These are phyloP conservation scores for Theobroma grandiflorum DNA, from an alignment of 441 rosid genomes.

Conservation along the genomic window DNA sequence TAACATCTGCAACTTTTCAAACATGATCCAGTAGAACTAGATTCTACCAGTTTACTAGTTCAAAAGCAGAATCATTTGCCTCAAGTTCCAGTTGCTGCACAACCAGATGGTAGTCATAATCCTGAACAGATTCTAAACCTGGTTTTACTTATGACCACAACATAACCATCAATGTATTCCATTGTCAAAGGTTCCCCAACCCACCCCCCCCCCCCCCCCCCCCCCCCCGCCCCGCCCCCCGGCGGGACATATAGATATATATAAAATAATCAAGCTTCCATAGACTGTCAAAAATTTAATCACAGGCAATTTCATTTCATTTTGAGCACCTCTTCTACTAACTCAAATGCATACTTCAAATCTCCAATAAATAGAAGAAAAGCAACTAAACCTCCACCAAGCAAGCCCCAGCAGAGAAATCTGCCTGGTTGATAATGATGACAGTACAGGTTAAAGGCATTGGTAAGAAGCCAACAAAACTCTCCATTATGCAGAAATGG, in stretches of 20 bases:
- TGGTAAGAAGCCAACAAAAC: slow-evolving; percentile 1
- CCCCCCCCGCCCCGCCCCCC: too few relatives aligned
- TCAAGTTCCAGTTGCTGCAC: not conserved
- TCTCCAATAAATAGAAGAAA: not conserved
- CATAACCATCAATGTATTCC: not conserved
- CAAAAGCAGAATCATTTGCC: not conserved
- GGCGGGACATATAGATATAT: too few relatives aligned
- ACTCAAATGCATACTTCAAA: not conserved
- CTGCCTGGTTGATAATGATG: not conserved
- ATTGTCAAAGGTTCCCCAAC: too few relatives aligned
- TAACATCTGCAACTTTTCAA: not conserved
- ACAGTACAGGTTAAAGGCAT: not conserved
- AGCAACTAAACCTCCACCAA: slow-evolving; percentile 16
- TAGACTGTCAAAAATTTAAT: not conserved
- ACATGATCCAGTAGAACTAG: not conserved
- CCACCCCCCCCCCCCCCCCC: too few relatives aligned
- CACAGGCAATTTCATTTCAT: slow-evolving; percentile 3
- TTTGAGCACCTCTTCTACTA: not conserved
- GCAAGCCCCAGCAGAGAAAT: slow-evolving; percentile 9
- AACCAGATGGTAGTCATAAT: not conserved
- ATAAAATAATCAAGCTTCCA: not conserved
- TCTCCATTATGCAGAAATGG: not conserved
- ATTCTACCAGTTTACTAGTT: not conserved
- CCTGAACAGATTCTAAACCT: not conserved
- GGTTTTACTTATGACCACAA: not conserved